These are phyloP conservation scores for Tetradesmus lagerheimii DNA, from an alignment of 139 green algal genomes.

Conservation along the genomic window DNA sequence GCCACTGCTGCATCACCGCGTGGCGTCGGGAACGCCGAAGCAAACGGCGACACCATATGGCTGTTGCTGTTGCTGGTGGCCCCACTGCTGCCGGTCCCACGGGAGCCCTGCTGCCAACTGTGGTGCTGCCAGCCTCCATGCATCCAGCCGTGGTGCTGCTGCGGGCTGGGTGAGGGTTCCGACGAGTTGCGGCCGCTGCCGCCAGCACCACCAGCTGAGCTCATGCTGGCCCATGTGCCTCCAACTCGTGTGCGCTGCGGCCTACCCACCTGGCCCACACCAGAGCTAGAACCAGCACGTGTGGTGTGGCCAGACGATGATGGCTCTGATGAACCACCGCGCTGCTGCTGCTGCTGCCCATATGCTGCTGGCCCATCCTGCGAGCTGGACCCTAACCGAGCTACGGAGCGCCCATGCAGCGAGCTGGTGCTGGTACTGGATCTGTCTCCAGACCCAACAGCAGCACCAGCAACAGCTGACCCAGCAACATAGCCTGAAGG, in stretches of 20 bases:
- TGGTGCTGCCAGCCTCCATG: conserved; percentile 18
- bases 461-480: background rate
- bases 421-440: background rate
- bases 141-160: background rate
- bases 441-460: background rate
- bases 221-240: conserved; percentile 4
- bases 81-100: conserved; percentile 2
- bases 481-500: background rate
- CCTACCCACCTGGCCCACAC: background rate
- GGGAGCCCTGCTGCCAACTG: background rate
- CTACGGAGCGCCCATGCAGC: background rate
- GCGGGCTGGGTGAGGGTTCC: conserved; percentile 20
- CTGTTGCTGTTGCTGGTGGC: conserved; percentile 27
- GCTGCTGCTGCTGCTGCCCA: conserved; percentile 16
- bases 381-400: background rate
- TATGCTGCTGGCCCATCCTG: background rate
- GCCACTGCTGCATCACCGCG: background rate
- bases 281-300: background rate
- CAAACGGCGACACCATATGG: conserved; percentile 14
- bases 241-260: background rate
- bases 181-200: conserved; percentile 10
- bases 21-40: background rate
- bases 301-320: background rate
- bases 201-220: background rate
- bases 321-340: background rate